Evolutionary conservation across 208 protist genomes (phyloP).

Genomic region (Naegleria lovaniensis): DNA sequence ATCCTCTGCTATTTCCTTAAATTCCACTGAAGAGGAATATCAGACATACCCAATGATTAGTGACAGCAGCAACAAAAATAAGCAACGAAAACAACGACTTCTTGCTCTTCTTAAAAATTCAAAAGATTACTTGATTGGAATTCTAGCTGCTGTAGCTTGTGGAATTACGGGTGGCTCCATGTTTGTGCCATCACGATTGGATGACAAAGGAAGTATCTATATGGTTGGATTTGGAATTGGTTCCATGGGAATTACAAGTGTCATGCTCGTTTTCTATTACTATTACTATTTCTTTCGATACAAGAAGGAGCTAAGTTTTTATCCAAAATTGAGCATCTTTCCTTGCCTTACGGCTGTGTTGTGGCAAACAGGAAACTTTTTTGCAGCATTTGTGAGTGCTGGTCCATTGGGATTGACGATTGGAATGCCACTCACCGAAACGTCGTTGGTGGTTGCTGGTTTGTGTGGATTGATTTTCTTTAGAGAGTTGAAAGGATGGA

Average conservation of each 20-base stretch:
- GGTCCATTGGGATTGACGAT: constrained; percentile 21
- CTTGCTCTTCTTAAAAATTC: constrained; percentile 2
- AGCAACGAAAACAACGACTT: background rate
- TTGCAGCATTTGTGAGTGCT: background rate
- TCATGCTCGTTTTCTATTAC: background rate
- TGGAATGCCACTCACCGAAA: constrained; percentile 4
- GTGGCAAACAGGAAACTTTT: background rate
- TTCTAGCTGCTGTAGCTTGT: background rate
- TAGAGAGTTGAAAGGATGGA: constrained; percentile 26
- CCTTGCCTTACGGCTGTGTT: background rate
- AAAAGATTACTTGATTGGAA: background rate
- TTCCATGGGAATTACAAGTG: background rate
- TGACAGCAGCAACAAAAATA: background rate
- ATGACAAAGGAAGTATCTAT: background rate
- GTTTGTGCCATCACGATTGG: constrained; percentile 19
- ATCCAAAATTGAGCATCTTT: background rate
- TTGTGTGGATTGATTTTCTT: constrained; percentile 22
- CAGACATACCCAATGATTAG: background rate
- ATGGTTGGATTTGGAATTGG: constrained; percentile 23
- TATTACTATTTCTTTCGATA: background rate
- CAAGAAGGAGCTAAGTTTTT: background rate
- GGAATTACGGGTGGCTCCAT: background rate
- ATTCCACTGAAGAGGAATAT: no score
- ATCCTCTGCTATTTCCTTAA: no score
- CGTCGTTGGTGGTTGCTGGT: background rate